phyloP scores from a whole-genome alignment of 2,329 filamentous ascomycete genomes.

The Aspergillus novofumigatus region DNA sequence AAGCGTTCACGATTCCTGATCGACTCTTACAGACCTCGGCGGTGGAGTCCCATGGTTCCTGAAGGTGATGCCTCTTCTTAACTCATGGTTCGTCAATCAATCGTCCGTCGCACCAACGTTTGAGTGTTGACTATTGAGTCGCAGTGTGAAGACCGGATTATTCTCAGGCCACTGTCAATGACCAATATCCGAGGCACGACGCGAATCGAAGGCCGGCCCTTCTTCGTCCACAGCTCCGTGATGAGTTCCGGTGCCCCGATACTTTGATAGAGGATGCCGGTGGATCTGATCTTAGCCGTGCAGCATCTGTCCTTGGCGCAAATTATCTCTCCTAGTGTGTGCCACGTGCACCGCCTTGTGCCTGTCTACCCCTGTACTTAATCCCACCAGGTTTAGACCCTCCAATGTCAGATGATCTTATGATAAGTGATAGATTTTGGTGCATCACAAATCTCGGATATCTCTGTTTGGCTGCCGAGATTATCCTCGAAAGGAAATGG shows the following conservation, averaged over 20 bases:
- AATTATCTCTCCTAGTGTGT: conserved; percentile 4
- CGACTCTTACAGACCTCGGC: conserved; percentile 25
- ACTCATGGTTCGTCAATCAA: background rate
- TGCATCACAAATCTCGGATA: background rate
- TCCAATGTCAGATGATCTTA: background rate
- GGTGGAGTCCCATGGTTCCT: background rate
- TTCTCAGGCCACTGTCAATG: background rate
- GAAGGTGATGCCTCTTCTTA: background rate
- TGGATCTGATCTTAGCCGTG: background rate
- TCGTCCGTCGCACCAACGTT: background rate
- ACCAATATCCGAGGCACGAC: background rate
- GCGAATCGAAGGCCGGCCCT: background rate
- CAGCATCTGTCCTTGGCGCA: conserved; percentile 9
- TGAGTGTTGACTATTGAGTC: background rate
- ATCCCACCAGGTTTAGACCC: background rate
- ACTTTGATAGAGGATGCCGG: background rate
- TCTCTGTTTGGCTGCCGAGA: background rate
- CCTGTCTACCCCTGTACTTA: background rate
- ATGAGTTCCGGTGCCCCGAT: background rate
- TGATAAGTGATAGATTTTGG: background rate
- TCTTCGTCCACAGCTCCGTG: background rate
- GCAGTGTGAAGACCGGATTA: background rate
- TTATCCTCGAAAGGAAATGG: background rate
- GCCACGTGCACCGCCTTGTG: conserved; percentile 8
- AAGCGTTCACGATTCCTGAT: conserved; percentile 8